Conservation (phyloP, 805 yeast genomes). For the Saturnispora galanensis region DNA sequence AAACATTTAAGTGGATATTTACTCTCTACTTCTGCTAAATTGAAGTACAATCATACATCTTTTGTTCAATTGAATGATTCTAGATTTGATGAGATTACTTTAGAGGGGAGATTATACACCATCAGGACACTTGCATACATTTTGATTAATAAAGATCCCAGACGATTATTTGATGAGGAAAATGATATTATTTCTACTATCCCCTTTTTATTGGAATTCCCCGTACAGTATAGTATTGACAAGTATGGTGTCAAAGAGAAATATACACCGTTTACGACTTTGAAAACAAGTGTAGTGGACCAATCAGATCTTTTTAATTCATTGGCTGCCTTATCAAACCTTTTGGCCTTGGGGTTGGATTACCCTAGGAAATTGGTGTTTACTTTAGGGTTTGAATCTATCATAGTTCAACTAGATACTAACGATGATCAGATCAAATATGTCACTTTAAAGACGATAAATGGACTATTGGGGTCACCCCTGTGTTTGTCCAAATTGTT, state of each 20-base stretch:
- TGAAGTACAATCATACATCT: conserved; percentile 16
- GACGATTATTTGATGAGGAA: conserved; percentile 31
- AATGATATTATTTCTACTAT: conserved; percentile 33
- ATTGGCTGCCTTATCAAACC: conserved; percentile 40
- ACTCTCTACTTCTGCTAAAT: conserved; percentile 22
- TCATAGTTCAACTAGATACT: conserved; percentile 28
- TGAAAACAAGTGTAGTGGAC: conserved; percentile 22
- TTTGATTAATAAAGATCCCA: conserved; percentile 33
- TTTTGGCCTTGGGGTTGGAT: conserved; percentile 31
- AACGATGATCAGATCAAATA: conserved; percentile 33
- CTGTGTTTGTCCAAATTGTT: conserved; percentile 45
- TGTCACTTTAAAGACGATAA: conserved; percentile 39
- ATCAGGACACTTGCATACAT: conserved; percentile 36
- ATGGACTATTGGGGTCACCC: conserved; percentile 34
- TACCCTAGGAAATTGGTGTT: conserved; percentile 29
- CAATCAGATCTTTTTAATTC: conserved; percentile 33
- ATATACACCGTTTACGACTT: conserved; percentile 16
- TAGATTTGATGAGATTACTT: conserved; percentile 10
- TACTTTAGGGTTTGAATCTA: conserved; percentile 26
- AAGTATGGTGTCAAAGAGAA: conserved; percentile 10
- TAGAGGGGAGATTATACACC: conserved; percentile 25
- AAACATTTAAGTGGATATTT: conserved; percentile 28
- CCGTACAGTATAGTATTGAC: conserved; percentile 31
- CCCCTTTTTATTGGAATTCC: conserved; percentile 39
- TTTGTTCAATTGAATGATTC: conserved; percentile 19